phyloP scores from a whole-genome alignment of 352 stramenopile genomes.

The Elongisporangium undulatum region DNA sequence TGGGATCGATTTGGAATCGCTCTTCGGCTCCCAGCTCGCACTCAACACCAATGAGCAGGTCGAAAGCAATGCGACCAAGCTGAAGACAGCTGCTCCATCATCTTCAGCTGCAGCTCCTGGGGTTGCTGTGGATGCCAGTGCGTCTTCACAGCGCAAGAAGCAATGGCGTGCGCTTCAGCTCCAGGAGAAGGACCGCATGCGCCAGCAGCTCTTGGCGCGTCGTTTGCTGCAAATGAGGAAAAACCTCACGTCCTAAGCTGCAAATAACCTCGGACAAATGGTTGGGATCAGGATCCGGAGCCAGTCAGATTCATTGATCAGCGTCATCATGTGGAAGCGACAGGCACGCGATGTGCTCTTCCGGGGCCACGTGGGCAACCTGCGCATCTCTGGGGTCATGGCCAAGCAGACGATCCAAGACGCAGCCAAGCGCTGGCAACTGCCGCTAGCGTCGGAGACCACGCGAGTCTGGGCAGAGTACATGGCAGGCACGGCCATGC shows the following conservation, averaged over 20 bases:
- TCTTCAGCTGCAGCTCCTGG: not conserved
- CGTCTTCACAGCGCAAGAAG: constrained; percentile 12
- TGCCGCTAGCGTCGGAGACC: constrained; percentile 29
- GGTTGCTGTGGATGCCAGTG: constrained; percentile 2
- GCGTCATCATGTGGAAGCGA: constrained; percentile 37
- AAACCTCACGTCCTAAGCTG: constrained; percentile 31
- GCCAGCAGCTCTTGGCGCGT: constrained; percentile 38
- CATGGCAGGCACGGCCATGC: constrained; percentile 80
- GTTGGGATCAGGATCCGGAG: not conserved
- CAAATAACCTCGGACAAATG: not conserved
- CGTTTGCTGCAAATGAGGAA: constrained; percentile 45
- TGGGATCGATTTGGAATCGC: not conserved
- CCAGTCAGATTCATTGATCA: constrained; percentile 4
- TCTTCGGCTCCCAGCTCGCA: not conserved
- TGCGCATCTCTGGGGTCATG: constrained; percentile 77
- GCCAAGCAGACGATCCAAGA: constrained; percentile 52
- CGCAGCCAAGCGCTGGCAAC: constrained; percentile 48
- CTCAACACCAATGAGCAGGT: not conserved
- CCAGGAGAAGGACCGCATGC: constrained; percentile 62
- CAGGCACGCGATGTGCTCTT: constrained; percentile 62
- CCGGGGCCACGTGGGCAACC: constrained; percentile 73
- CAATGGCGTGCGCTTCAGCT: constrained; percentile 55
- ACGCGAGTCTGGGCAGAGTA: constrained; percentile 83
- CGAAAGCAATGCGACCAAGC: not conserved
- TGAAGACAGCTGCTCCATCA: not conserved